These are phyloP conservation scores for Fusarium zealandicum DNA, from an alignment of 2,329 filamentous ascomycete genomes.

Conservation along the genomic window DNA sequence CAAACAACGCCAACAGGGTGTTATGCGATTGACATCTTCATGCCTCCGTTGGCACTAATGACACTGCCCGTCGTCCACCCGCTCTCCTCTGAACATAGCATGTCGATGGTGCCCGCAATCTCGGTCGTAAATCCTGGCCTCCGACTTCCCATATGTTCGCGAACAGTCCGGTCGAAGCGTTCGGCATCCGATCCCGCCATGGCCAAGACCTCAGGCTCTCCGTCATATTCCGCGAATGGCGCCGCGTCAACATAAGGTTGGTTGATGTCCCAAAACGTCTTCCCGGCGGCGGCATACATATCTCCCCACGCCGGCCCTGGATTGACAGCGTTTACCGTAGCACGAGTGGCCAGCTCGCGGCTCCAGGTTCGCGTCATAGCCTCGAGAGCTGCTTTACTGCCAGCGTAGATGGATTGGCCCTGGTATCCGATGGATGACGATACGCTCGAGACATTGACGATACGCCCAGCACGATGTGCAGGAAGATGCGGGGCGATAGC, in stretches of 20 bases:
- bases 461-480: slow-evolving; percentile 67
- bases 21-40: slow-evolving; percentile 50
- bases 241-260: slow-evolving; percentile 49
- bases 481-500: slow-evolving; percentile 74
- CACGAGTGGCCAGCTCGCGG: slow-evolving; percentile 60
- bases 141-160: slow-evolving; percentile 45
- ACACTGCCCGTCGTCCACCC: slow-evolving; percentile 75
- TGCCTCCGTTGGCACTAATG: slow-evolving; percentile 72
- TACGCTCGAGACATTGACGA: slow-evolving; percentile 64
- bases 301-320: slow-evolving; percentile 62
- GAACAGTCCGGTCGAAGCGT: slow-evolving; percentile 46
- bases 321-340: slow-evolving; percentile 65
- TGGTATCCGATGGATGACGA: slow-evolving; percentile 61
- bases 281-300: slow-evolving; percentile 55
- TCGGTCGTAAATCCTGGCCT: slow-evolving; percentile 54
- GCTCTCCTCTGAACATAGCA: slow-evolving; percentile 72
- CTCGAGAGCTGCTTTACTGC: slow-evolving; percentile 65
- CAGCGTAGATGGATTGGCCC: slow-evolving; percentile 64
- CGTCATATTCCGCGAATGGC: slow-evolving; percentile 46
- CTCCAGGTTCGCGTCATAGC: slow-evolving; percentile 67
- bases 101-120: slow-evolving; percentile 73
- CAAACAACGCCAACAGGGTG: neutral
- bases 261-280: slow-evolving; percentile 48
- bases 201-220: slow-evolving; percentile 43
- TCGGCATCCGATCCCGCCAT: slow-evolving; percentile 44